Evolutionary conservation across 805 yeast species (phyloP).

Genomic region (Priceomyces haplophilus): DNA sequence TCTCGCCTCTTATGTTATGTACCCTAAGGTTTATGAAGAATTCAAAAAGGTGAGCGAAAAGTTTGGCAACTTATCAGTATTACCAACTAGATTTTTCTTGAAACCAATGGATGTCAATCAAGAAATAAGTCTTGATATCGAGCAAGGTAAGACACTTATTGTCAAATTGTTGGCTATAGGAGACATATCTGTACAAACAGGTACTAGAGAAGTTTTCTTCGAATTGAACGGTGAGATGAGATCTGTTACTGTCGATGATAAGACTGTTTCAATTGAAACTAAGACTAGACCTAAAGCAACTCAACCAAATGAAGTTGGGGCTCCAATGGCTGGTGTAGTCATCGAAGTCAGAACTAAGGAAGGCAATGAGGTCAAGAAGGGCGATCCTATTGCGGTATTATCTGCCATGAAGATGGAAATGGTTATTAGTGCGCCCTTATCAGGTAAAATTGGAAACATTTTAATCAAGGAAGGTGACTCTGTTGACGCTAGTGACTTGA

Average conservation of each 20-base stretch:
- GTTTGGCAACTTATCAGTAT: constrained; percentile 89
- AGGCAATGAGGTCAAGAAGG: constrained; percentile 90
- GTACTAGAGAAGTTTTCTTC: constrained; percentile 93
- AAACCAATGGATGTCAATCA: constrained; percentile 85
- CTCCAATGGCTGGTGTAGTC: constrained; percentile 99
- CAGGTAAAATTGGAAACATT: constrained; percentile 79
- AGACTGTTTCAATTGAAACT: constrained; percentile 79
- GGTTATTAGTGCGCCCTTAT: constrained; percentile 90
- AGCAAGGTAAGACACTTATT: constrained; percentile 91
- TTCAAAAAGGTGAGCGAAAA: constrained; percentile 69
- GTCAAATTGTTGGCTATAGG: constrained; percentile 91
- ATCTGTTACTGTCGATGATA: constrained; percentile 89
- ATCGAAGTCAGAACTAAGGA: constrained; percentile 90
- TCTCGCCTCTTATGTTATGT: constrained; percentile 95
- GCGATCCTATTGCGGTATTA: constrained; percentile 89
- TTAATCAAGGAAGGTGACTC: constrained; percentile 86
- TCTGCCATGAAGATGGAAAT: constrained; percentile 99
- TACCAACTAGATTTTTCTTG: constrained; percentile 89
- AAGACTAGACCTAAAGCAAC: constrained; percentile 89
- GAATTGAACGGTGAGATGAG: constrained; percentile 98
- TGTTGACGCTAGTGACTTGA: constrained; percentile 90
- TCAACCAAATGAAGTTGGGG: constrained; percentile 90
- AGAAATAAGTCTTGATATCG: constrained; percentile 85
- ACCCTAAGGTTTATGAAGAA: constrained; percentile 94
- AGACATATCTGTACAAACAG: constrained; percentile 79